Evolutionary conservation across 441 rosid genomes (phyloP), one percentile per base, ranked within the genome.

Genomic region (Cnidoscolus chayamansa): DNA sequence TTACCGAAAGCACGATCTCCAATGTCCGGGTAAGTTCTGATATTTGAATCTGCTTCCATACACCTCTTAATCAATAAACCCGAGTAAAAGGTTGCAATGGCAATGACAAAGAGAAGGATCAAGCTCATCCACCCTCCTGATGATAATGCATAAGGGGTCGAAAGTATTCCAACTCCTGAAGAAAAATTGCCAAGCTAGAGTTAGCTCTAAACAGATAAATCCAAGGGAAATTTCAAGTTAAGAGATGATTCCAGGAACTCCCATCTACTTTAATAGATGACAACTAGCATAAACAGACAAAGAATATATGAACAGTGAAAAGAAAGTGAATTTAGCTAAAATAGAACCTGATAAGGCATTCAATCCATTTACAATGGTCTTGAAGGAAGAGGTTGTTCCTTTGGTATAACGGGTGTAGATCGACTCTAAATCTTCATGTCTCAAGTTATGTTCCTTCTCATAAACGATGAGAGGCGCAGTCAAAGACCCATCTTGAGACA

Each of bases 51-150:
- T 47, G 68, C 78, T 13, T 90, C 97, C 96, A 94, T 87, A 57
- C 97, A 94, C 80, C 89, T 84, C 65, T 88, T 81, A 13, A 92
- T 87, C 61, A 94, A 76, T 58, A 92, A 78, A 63, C 88, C 91
- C 0, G 91, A 80, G 77, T 92, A 92, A 72, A 90, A 92, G 6
- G 94, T 77, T 58, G 89, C 81, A 32, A 72, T 60, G 47, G 97
- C 92, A 11, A 90, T 78, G 31, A 78, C 61, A 57, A 91, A 85
- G 48, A 94, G 88, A 4, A 90, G 78, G 30, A 78, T 49, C 76
- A 91, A 81, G 83, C 97, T 88, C 77, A 87, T 54, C 98, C 98
- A 94, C 73, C 98, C 98, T 76, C 97, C 98, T 0, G 95, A 80
- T 65, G 97, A 87, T 19, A 94, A 74, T 12, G 97, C 98, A 72